phyloP scores from a whole-genome alignment of 768 basidiomycete genomes.

The Psilocybe cyanescens region DNA sequence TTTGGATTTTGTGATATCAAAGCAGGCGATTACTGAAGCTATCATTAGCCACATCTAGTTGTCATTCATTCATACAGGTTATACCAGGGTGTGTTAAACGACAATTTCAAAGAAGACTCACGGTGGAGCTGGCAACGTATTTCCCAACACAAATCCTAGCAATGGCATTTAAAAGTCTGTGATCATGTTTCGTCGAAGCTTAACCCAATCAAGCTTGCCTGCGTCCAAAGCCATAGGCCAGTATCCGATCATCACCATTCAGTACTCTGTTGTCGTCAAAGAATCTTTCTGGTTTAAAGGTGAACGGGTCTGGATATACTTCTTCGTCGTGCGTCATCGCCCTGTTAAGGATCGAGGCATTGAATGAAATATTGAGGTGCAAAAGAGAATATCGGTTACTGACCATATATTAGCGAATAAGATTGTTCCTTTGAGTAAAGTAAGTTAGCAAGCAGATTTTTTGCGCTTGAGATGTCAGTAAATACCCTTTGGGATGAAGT shows the following conservation, averaged over 20 bases:
- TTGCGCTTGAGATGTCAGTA: too few species aligned
- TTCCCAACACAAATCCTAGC: conserved; percentile 13
- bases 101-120: not conserved
- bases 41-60: conserved; percentile 15
- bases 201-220: conserved; percentile 13
- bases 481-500: conserved; percentile 43
- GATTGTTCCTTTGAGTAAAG: conserved; percentile 12
- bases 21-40: conserved; percentile 19
- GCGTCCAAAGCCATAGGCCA: conserved; percentile 22
- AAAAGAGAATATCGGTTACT: not conserved
- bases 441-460: not conserved
- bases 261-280: conserved; percentile 10
- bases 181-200: not conserved
- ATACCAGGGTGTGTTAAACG: not conserved
- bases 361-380: not conserved
- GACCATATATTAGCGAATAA: conserved; percentile 23
- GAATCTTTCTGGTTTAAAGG: conserved; percentile 33
- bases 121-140: conserved; percentile 11
- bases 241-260: conserved; percentile 3
- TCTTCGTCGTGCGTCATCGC: conserved; percentile 28
- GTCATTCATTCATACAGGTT: not conserved
- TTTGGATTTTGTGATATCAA: conserved; percentile 14
- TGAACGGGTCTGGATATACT: conserved; percentile 24
- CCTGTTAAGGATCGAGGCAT: conserved; percentile 1
- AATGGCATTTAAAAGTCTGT: not conserved